These are phyloP conservation scores for Aspergillus spinulosporus DNA, from an alignment of 2,329 filamentous ascomycete genomes.

Conservation along the genomic window DNA sequence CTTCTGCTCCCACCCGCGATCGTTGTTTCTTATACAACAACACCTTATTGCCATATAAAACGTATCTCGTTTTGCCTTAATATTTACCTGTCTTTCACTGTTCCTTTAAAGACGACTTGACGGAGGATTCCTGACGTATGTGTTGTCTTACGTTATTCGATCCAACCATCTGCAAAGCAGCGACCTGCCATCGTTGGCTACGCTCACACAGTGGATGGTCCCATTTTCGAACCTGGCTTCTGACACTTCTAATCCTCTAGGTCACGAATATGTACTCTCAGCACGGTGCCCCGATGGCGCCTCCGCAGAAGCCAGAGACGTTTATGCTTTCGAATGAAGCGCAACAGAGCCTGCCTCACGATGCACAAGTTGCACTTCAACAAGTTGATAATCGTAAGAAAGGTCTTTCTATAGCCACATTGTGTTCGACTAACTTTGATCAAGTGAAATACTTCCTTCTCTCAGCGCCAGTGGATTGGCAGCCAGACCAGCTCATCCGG, in stretches of 20 bases:
- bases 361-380: conserved; percentile 94
- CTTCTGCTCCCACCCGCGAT: conserved; percentile 20
- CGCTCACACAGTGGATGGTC: neutral
- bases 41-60: conserved; percentile 10
- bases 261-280: conserved; percentile 69
- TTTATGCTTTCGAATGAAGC: conserved; percentile 98
- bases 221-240: neutral
- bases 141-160: neutral
- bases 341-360: conserved; percentile 91
- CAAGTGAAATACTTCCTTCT: conserved; percentile 99
- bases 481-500: conserved; percentile 92
- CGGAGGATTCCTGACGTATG: conserved; percentile 14
- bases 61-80: conserved; percentile 14
- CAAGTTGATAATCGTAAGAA: conserved; percentile 93
- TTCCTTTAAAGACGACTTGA: neutral
- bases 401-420: neutral
- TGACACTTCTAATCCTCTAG: conserved; percentile 1
- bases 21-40: conserved; percentile 16
- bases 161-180: neutral
- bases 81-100: conserved; percentile 7
- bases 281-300: conserved; percentile 78
- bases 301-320: conserved; percentile 94
- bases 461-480: conserved; percentile 97
- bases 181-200: neutral
- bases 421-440: conserved; percentile 13